Base-by-base conservation (phyloP, 1,139 yeast species). In the Yamadazyma siamensis region DNA sequence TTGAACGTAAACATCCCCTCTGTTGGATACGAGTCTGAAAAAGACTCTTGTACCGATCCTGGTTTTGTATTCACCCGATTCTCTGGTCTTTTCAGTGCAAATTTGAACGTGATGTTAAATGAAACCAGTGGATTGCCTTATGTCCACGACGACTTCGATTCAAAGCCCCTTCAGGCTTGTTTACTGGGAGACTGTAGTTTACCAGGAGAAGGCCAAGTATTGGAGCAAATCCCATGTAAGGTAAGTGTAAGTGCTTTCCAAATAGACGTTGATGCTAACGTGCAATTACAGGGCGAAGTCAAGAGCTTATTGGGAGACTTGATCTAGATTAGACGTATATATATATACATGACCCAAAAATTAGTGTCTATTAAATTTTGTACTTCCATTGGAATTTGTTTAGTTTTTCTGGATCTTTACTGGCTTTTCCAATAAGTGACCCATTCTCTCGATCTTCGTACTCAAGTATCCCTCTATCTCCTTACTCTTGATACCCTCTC, bases 361-460 rank as follows among this genome's bases (percentile, higher is more conserved):
- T n/a, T n/a, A n/a, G n/a, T n/a, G n/a, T n/a, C n/a, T n/a, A 18
- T 18, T 18, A 18, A 18, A 18, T 18, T 18, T 18, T 18, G 10
- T 8, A 18, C 20, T 18, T 18, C 7, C 10, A 18, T 18, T 10
- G 20, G 7, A 18, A 18, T 18, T 18, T 10, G 20, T 18, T 10
- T 18, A 18, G 7, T 10, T 18, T 5, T n/a, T 21, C 16, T 11
- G 14, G 36, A 40, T 36, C 19, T 41, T 36, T 14, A 43, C 28
- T 1, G 47, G 47, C 25, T 43, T 41, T 14, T 44, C 48, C 26
- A 52, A 44, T 41, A 91, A 62, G 59, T 94, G 99, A 1, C 98
- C 99, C 99, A 94, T 94, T 49, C 95, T 72, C 56, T 89, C 96
- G 33, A 88, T 85, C 61, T 94, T 94, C 1, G 98, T 89, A 48